Percentiles rank a stretch among this genome's conserved stretches.
phyloP scores from a whole-genome alignment of 164 flowering plant genomes.

The Nymphaea colorata region DNA sequence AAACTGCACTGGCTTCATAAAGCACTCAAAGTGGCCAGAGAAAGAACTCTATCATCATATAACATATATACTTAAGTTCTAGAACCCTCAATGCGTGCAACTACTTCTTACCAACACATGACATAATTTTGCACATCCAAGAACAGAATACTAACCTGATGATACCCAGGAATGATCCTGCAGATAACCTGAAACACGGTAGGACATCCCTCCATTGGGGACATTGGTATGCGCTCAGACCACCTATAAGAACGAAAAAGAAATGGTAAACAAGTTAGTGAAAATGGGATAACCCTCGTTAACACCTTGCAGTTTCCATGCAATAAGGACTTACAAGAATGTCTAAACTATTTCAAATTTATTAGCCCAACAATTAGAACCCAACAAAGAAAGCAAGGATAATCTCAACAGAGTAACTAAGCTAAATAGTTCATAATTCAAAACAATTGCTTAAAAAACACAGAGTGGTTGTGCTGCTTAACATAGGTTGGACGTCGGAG shows the following conservation, averaged over 20 bases:
- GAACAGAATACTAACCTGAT: slow-evolving; percentile 41
- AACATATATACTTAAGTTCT: not conserved
- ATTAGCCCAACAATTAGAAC: not conserved
- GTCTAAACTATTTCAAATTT: not conserved
- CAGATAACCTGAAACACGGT: slow-evolving; percentile 69
- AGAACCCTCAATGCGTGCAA: not conserved
- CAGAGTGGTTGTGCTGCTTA: no score
- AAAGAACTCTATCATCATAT: no score
- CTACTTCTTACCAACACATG: not conserved
- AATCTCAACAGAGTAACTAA: not conserved
- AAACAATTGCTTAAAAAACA: not conserved
- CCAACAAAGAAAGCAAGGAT: not conserved
- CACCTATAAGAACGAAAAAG: slow-evolving; percentile 34
- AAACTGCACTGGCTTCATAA: not conserved
- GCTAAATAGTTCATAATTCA: no score
- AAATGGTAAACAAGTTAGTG: not conserved
- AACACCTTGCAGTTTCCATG: not conserved
- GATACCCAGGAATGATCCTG: slow-evolving; percentile 60
- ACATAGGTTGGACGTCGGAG: no score
- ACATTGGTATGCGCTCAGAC: slow-evolving; percentile 62
- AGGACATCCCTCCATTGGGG: slow-evolving; percentile 85
- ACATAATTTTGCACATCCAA: not conserved
- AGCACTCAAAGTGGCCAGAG: not conserved
- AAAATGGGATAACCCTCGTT: not conserved
- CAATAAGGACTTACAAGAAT: not conserved